Base-by-base conservation (phyloP, 2,329 filamentous ascomycete species). In the Colletotrichum eleusines region DNA sequence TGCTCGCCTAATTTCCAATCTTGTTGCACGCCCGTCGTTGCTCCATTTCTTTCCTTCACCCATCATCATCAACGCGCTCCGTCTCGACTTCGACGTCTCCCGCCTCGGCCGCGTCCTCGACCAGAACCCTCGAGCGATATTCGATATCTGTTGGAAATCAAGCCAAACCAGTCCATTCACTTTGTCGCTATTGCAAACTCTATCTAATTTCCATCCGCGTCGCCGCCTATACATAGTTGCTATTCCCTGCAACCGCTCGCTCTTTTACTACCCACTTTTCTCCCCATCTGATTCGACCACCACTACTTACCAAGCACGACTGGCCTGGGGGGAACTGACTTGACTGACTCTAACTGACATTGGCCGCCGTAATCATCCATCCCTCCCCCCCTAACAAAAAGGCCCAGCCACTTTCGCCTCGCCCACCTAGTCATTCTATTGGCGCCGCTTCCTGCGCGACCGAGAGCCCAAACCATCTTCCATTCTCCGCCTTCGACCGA, bases 401-500 rank as follows among this genome's bases (percentile, higher is more conserved):
- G 59, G 59, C 64, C 69, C 69, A 68, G 64, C 64, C 69, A 68
- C 64, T 68, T 68, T 68, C 35, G 69, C 69, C 69, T 71, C 69
- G 64, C 58, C 58, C 69, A 59, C 69, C 40, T 60, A 61, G 42
- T 62, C 70, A 72, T 66, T 65, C 70, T 61, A 72, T 72, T 72
- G 63, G 63, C 67, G 59, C 67, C 71, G 51, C 71, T 71, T 68
- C 63, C 61, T 71, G 68, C 71, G 71, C 71, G 69, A 72, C 71
- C 63, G 63, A 73, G 69, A 73, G 69, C 63, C 63, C 61, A 63
- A 73, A 63, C 69, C 69, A 71, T 71, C 64, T 63, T 63, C 53
- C 69, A 69, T 68, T 71, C 69, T 71, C 64, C 64, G 69, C 69
- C 64, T 69, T 69, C 64, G 64, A 71, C 69, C 68, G 69, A 69